These are phyloP conservation scores for Starmerella cellae DNA, from an alignment of 805 yeast genomes.

Conservation along the genomic window DNA sequence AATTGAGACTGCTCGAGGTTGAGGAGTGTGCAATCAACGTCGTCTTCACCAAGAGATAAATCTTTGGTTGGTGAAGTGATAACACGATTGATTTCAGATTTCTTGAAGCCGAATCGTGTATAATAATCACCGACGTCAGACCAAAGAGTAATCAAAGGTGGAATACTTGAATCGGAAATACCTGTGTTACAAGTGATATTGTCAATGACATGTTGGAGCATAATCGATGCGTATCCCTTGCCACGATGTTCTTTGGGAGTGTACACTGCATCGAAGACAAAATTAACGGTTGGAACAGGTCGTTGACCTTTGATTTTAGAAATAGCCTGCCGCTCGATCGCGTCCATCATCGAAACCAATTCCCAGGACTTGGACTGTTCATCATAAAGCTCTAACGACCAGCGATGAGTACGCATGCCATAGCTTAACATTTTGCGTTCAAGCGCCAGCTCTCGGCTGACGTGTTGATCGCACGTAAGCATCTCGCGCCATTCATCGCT, in stretches of 20 bases:
- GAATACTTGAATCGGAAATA: neutral
- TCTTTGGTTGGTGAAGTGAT: neutral
- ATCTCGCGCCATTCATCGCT: slow-evolving; percentile 22
- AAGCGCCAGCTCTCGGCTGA: slow-evolving; percentile 21
- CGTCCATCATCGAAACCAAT: slow-evolving; percentile 33
- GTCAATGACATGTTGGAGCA: slow-evolving; percentile 29
- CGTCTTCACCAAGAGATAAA: neutral
- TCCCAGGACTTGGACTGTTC: slow-evolving; percentile 25
- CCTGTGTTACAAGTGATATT: slow-evolving; percentile 5
- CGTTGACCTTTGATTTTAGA: slow-evolving; percentile 18
- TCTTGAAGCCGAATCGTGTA: slow-evolving; percentile 39
- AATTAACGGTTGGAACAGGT: slow-evolving; percentile 17
- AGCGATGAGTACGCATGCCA: slow-evolving; percentile 19
- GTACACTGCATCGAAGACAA: slow-evolving; percentile 45
- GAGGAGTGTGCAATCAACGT: slow-evolving; percentile 2
- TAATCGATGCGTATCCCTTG: slow-evolving; percentile 41
- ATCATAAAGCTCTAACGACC: slow-evolving; percentile 21
- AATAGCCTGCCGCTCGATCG: slow-evolving; percentile 30
- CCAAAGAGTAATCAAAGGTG: slow-evolving; percentile 38
- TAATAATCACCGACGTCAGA: slow-evolving; percentile 65
- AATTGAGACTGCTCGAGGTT: slow-evolving; percentile 9
- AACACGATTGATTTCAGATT: slow-evolving; percentile 3
- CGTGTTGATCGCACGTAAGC: slow-evolving; percentile 21
- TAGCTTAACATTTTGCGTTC: slow-evolving; percentile 10
- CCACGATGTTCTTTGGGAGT: slow-evolving; percentile 38